phyloP scores from a whole-genome alignment of 176 grass and related monocot species.

The Zoysia pacifica region DNA sequence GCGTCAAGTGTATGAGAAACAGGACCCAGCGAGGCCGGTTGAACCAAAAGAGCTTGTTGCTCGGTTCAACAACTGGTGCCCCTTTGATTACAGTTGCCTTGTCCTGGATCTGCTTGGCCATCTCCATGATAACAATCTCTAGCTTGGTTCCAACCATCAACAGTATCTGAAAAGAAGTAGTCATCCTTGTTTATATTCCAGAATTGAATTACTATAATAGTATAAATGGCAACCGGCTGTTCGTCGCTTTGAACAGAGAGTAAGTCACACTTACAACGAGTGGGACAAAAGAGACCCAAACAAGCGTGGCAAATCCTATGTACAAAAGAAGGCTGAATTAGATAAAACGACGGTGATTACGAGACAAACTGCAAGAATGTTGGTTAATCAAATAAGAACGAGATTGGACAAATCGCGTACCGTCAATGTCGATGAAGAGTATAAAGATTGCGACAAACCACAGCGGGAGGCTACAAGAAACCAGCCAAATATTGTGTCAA shows the following conservation, averaged over 20 bases:
- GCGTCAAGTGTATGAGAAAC: slow-evolving; percentile 76
- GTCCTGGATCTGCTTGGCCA: slow-evolving; percentile 78
- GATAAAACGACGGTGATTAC: slow-evolving; percentile 7
- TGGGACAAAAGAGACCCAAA: slow-evolving; percentile 57
- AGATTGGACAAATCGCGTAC: slow-evolving; percentile 11
- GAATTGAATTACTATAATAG: background rate
- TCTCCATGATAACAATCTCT: slow-evolving; percentile 85
- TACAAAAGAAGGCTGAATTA: background rate
- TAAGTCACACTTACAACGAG: slow-evolving; percentile 49
- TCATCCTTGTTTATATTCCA: background rate
- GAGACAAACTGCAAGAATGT: background rate
- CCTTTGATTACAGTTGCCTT: slow-evolving; percentile 67
- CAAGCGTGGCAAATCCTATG: slow-evolving; percentile 40
- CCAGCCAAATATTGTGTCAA: slow-evolving; percentile 25
- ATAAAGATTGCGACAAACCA: slow-evolving; percentile 63
- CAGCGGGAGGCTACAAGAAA: slow-evolving; percentile 52
- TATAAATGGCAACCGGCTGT: background rate
- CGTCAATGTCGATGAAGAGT: slow-evolving; percentile 50
- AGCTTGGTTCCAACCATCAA: slow-evolving; percentile 72
- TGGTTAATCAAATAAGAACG: background rate
- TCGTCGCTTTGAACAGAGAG: slow-evolving; percentile 1
- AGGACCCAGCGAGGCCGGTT: slow-evolving; percentile 71
- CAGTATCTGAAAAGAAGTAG: slow-evolving; percentile 56
- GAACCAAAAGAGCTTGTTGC: slow-evolving; percentile 88
- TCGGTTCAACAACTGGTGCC: slow-evolving; percentile 69